Percentiles rank a stretch among this genome's conserved stretches.
Conservation (phyloP, 805 yeast species). For the Teunomyces cretensis region DNA sequence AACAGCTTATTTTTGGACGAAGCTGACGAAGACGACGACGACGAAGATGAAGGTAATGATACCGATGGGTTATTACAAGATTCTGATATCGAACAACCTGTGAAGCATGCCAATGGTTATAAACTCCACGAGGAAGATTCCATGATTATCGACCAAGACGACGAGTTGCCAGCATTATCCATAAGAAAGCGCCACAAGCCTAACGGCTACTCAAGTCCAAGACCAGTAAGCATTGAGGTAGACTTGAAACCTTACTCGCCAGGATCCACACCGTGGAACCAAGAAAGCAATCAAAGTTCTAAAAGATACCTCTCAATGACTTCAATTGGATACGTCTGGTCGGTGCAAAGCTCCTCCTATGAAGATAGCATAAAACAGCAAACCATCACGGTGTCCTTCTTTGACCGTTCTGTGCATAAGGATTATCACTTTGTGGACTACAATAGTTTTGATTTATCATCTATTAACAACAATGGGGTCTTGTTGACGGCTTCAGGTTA, state of each 20-base stretch:
- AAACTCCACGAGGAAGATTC: slow-evolving; percentile 32
- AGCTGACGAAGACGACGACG: slow-evolving; percentile 24
- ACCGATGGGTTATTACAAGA: slow-evolving; percentile 17
- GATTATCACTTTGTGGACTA: slow-evolving; percentile 86
- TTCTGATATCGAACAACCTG: slow-evolving; percentile 15
- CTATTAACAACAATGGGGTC: slow-evolving; percentile 65
- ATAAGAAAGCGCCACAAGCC: slow-evolving; percentile 25
- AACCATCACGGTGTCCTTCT: slow-evolving; percentile 83
- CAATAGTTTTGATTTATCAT: slow-evolving; percentile 69
- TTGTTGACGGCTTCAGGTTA: slow-evolving; percentile 50
- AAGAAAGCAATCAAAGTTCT: slow-evolving; percentile 15
- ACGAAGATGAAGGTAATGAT: slow-evolving; percentile 18
- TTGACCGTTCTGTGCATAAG: slow-evolving; percentile 69
- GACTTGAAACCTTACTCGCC: slow-evolving; percentile 69
- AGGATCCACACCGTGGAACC: slow-evolving; percentile 81
- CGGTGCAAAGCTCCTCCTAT: slow-evolving; percentile 48
- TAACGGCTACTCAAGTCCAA: slow-evolving; percentile 24
- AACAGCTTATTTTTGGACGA: slow-evolving; percentile 12
- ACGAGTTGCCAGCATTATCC: slow-evolving; percentile 13
- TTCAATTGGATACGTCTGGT: slow-evolving; percentile 76
- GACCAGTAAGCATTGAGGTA: slow-evolving; percentile 18
- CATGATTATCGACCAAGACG: slow-evolving; percentile 36
- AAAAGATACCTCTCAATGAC: slow-evolving; percentile 82
- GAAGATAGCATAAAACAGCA: slow-evolving; percentile 33
- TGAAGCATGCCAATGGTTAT: slow-evolving; percentile 5